Evolutionary conservation across 768 basidiomycete genomes (phyloP), one percentile per base, ranked within the genome.

Genomic region (Erythrobasidium yunnanense): DNA sequence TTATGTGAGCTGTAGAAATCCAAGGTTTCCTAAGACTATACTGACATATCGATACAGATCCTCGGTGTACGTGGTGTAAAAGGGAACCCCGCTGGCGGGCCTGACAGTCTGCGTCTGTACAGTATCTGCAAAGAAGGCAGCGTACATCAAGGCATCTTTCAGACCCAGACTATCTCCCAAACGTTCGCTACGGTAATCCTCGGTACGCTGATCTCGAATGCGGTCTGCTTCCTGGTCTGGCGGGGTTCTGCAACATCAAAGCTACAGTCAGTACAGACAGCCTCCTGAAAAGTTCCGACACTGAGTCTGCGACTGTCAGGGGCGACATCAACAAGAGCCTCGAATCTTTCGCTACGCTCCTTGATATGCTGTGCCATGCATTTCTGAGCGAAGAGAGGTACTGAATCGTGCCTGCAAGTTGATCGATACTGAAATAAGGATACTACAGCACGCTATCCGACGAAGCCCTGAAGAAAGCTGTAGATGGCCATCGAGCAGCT

Each of bases 271-370:
- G 54, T 7, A 1, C 4, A 15, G 18, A 8, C 55, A 32, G n/a
- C 42, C 27, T 46, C 17, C 8, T 22, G 46, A n/a, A 8, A 20
- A 33, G 11, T 11, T 42, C 38, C 29, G 30, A 13, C 29, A 32
- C 30, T 62, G 35, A 66, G n/a, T n/a, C n/a, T n/a, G 6, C 17
- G 5, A 11, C 25, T 23, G 20, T 22, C 55, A 76, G 75, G 74
- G 79, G 76, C 18, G 86, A 88, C 76, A 66, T 73, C 56, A 71
- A 72, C 67, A 91, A 95, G 84, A 83, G 81, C 25, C 85, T 85
- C 73, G 88, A 87, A 0, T 92, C 90, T 0, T 97, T 91, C 74
- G 82, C 86, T 0, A 96, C 90, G 0, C 81, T 99, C 6, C 79
- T 97, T 1, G 80, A 81, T 0, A 84, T 89, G 78, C 79, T 95